Conservation (phyloP, 2,329 filamentous ascomycete species). For the Aaosphaeria pasadenensis region DNA sequence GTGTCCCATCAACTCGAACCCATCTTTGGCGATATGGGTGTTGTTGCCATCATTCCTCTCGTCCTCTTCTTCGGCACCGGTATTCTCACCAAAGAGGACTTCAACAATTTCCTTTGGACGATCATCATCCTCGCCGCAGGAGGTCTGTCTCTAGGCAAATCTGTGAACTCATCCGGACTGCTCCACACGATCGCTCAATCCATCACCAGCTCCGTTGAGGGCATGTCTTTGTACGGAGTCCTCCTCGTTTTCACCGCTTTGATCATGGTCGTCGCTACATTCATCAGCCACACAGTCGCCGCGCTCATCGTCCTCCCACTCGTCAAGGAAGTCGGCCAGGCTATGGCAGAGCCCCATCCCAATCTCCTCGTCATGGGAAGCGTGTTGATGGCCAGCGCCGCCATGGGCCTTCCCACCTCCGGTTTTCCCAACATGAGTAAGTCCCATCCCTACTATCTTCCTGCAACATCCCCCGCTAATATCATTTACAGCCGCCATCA, state of each 20-base stretch:
- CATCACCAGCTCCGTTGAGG: constrained; percentile 72
- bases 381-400: constrained; percentile 95
- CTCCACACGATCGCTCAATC: constrained; percentile 79
- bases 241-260: constrained; percentile 79
- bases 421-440: constrained; percentile 99
- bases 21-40: constrained; percentile 95
- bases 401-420: constrained; percentile 92
- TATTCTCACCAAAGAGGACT: constrained; percentile 96
- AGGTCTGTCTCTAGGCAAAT: constrained; percentile 86
- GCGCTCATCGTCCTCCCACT: constrained; percentile 92
- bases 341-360: constrained; percentile 83
- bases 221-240: constrained; percentile 80
- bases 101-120: constrained; percentile 99
- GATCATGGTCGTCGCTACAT: constrained; percentile 91
- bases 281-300: constrained; percentile 96
- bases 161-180: constrained; percentile 88
- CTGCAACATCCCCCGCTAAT: constrained; percentile 11
- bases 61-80: constrained; percentile 96
- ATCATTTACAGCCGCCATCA: constrained; percentile 73
- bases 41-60: constrained; percentile 93
- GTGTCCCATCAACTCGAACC: constrained; percentile 82
- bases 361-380: constrained; percentile 94
- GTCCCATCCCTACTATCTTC: constrained; percentile 40
- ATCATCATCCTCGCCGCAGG: constrained; percentile 98
- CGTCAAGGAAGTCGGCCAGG: constrained; percentile 78